Evolutionary conservation across 805 yeast genomes (phyloP).

Genomic region (Starmerella sp.): DNA sequence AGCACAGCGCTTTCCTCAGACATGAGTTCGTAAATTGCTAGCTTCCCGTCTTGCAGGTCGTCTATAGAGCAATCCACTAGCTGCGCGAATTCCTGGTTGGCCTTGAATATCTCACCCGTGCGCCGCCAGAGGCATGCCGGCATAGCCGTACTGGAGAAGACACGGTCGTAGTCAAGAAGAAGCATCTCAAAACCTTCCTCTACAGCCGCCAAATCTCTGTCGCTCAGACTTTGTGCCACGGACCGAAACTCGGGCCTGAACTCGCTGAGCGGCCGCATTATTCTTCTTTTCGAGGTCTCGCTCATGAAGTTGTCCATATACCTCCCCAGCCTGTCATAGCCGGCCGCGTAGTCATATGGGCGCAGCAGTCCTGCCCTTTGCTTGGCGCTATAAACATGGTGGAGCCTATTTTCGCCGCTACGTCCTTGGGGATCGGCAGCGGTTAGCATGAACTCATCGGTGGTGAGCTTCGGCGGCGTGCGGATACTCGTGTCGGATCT

Average conservation of each 20-base stretch:
- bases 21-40: conserved; percentile 2
- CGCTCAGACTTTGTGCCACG: background rate
- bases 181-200: conserved; percentile 1
- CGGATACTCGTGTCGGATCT: background rate
- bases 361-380: background rate
- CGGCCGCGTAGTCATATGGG: conserved; percentile 2
- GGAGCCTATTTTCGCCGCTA: conserved; percentile 1
- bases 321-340: background rate
- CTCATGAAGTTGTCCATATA: conserved; percentile 6
- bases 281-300: background rate
- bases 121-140: conserved; percentile 4
- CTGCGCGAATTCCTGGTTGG: background rate
- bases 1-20: conserved; percentile 1
- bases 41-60: conserved; percentile 3
- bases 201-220: background rate
- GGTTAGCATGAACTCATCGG: conserved; percentile 2
- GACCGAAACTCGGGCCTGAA: background rate
- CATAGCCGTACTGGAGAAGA: conserved; percentile 2
- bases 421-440: conserved; percentile 4
- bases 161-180: conserved; percentile 2
- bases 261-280: background rate
- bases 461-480: background rate
- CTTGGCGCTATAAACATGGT: background rate
- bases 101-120: conserved; percentile 2
- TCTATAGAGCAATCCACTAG: conserved; percentile 3